Evolutionary conservation across 78 protist species (phyloP).

Genomic region (Trichosphaerium sp.): DNA sequence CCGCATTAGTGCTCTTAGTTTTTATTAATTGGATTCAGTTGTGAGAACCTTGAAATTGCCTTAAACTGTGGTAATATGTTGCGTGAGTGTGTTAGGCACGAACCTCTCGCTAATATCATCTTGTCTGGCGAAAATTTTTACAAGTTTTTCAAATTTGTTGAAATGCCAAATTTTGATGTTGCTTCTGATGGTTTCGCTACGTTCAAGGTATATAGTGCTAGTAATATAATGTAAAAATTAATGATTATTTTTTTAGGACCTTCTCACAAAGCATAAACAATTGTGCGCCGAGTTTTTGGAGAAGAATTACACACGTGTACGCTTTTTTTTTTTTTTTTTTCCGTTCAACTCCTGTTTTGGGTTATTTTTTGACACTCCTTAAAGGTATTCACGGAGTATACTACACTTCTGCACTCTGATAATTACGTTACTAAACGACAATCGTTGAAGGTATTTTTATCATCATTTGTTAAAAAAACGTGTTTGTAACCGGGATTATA

Average conservation of each 20-base stretch:
- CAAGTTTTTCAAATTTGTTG: constrained; percentile 56
- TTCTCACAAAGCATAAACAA: constrained; percentile 70
- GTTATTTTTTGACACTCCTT: no score
- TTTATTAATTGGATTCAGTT: constrained; percentile 5
- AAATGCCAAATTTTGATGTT: constrained; percentile 75
- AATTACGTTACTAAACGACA: constrained; percentile 86
- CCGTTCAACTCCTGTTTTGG: no score
- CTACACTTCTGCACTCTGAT: constrained; percentile 43
- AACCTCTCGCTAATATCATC: constrained; percentile 40
- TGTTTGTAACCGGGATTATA: neutral
- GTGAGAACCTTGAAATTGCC: constrained; percentile 57
- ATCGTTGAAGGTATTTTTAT: constrained; percentile 59
- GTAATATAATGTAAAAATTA: neutral
- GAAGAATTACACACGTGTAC: constrained; percentile 52
- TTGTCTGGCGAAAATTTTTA: constrained; percentile 35
- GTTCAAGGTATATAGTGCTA: constrained; percentile 17
- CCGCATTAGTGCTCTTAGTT: neutral
- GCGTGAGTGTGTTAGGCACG: constrained; percentile 70
- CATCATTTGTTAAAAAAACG: neutral
- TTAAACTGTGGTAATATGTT: constrained; percentile 73
- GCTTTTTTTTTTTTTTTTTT: no score
- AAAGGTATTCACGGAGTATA: constrained; percentile 46
- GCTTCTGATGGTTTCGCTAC: constrained; percentile 91
- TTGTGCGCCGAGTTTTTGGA: constrained; percentile 55
- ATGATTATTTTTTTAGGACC: constrained; percentile 22